Percentiles rank a stretch among this genome's conserved stretches.
phyloP scores from a whole-genome alignment of 805 yeast genomes.

The Myxozyma geophila region DNA sequence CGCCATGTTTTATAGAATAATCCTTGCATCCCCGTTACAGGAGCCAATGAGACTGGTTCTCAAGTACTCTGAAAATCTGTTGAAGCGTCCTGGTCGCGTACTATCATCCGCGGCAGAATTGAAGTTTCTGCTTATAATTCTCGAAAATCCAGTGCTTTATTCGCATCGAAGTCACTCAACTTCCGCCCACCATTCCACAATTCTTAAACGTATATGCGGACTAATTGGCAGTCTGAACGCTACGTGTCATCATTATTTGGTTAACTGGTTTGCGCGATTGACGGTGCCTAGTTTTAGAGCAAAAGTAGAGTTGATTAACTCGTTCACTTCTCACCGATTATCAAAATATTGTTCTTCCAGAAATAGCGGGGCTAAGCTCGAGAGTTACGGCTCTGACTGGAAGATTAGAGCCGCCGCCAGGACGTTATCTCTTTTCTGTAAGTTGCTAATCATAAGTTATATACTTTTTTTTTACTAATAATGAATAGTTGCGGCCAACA shows the following conservation, averaged over 20 bases:
- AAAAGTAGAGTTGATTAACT: conserved; percentile 70
- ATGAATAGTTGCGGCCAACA: conserved; percentile 33
- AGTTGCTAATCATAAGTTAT: conserved; percentile 45
- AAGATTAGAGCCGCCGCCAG: conserved; percentile 70
- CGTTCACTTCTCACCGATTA: conserved; percentile 78
- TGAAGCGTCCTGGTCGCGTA: conserved; percentile 55
- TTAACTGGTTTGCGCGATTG: conserved; percentile 60
- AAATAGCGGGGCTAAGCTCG: conserved; percentile 43
- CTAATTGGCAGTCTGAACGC: conserved; percentile 59
- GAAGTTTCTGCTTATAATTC: conserved; percentile 64
- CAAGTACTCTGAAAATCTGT: conserved; percentile 54
- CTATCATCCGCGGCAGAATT: conserved; percentile 52
- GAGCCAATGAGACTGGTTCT: conserved; percentile 62
- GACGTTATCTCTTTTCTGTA: conserved; percentile 58
- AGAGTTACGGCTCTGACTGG: conserved; percentile 81
- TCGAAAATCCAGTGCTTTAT: conserved; percentile 63
- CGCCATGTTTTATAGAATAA: conserved; percentile 52
- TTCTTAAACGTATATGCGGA: conserved; percentile 72
- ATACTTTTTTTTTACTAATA: neutral
- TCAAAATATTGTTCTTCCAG: conserved; percentile 43
- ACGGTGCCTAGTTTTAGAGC: conserved; percentile 51
- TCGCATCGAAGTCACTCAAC: conserved; percentile 51
- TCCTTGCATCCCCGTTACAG: conserved; percentile 60
- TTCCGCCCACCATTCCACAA: conserved; percentile 58
- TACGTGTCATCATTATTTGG: conserved; percentile 50